Percentiles rank a stretch among this genome's conserved stretches.
Evolutionary conservation across 306 rosid species (phyloP).

Genomic region (Malus asiatica): DNA sequence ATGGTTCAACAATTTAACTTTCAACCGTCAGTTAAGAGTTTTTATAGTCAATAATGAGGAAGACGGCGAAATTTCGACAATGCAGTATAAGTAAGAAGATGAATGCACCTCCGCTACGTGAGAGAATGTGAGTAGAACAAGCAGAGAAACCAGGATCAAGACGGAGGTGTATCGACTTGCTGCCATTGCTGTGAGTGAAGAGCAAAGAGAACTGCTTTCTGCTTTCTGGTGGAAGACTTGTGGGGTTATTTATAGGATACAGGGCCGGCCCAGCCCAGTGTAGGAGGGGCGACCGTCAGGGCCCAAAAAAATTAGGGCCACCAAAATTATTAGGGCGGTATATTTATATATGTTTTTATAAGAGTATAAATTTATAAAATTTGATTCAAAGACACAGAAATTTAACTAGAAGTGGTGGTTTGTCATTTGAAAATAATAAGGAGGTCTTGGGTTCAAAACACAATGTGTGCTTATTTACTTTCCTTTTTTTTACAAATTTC

Average conservation of each 20-base stretch:
- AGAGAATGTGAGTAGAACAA: constrained; percentile 55
- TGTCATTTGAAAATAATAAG: too few species aligned
- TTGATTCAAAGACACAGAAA: too few species aligned
- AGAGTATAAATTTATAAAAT: too few species aligned
- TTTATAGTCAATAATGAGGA: not conserved
- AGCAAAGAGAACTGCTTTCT: not conserved
- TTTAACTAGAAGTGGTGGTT: too few species aligned
- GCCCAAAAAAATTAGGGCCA: too few species aligned
- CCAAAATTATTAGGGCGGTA: too few species aligned
- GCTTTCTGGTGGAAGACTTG: not conserved
- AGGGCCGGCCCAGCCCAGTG: too few species aligned
- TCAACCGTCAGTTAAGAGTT: not conserved
- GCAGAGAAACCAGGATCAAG: constrained; percentile 40
- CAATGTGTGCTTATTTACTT: too few species aligned
- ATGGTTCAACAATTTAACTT: not conserved
- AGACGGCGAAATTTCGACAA: not conserved
- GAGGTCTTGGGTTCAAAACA: too few species aligned
- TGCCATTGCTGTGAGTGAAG: constrained; percentile 22
- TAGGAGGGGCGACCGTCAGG: too few species aligned
- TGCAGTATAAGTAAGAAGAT: not conserved
- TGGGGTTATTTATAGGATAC: constrained; percentile 35
- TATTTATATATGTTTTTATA: too few species aligned
- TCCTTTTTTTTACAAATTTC: too few species aligned
- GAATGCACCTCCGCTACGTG: constrained; percentile 45
- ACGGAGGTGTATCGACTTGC: constrained; percentile 30